A percentile compares a stretch with the other conserved stretches of the same genome.
phyloP scores from a whole-genome alignment of 148 eudicot species.

The Limonium bicolor region DNA sequence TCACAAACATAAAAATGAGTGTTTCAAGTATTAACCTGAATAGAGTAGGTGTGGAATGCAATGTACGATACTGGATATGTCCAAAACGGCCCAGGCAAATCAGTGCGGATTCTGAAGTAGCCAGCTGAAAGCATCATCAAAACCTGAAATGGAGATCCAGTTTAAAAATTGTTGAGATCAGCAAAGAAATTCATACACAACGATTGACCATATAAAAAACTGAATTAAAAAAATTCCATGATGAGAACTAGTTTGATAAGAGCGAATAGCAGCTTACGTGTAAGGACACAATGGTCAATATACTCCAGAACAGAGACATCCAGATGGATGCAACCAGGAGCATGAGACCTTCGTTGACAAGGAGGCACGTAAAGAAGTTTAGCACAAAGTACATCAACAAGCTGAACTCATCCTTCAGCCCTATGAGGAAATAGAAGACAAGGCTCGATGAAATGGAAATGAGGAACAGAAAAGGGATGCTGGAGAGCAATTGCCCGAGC shows the following conservation, averaged over 20 bases:
- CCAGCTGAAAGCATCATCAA: conserved; percentile 96
- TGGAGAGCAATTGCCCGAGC: conserved; percentile 79
- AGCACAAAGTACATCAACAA: conserved; percentile 87
- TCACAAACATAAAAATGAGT: too few relatives aligned
- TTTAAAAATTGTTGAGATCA: background rate
- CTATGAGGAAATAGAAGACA: conserved; percentile 80
- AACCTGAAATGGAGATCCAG: conserved; percentile 53
- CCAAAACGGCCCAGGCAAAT: conserved; percentile 74
- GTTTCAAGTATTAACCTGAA: too few relatives aligned
- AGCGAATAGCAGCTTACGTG: conserved; percentile 69
- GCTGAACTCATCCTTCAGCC: conserved; percentile 77
- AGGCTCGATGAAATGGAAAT: conserved; percentile 81
- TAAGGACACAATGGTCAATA: conserved; percentile 44
- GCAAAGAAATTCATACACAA: too few relatives aligned
- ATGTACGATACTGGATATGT: conserved; percentile 77
- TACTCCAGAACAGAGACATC: conserved; percentile 69
- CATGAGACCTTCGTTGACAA: conserved; percentile 79
- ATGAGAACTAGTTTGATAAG: too few relatives aligned
- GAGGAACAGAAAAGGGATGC: conserved; percentile 91
- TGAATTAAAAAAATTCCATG: too few relatives aligned
- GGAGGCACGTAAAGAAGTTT: conserved; percentile 77
- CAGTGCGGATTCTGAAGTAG: conserved; percentile 78
- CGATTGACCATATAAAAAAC: too few relatives aligned
- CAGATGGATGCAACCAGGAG: conserved; percentile 55
- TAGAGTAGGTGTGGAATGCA: conserved; percentile 81